Base-by-base conservation (phyloP, 2,329 filamentous ascomycete species). In the Fusarium coffeatum region DNA sequence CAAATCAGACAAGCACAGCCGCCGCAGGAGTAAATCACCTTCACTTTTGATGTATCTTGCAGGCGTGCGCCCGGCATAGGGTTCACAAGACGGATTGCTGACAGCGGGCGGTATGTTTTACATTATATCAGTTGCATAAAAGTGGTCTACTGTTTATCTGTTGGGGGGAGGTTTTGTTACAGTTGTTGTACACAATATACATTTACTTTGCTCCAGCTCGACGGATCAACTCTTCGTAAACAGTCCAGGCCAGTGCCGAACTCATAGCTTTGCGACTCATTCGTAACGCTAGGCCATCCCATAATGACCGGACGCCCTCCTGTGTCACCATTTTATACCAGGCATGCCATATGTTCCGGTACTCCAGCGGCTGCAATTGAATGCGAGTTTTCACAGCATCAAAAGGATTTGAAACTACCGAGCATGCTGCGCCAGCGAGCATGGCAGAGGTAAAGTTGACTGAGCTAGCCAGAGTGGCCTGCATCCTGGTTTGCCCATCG, bases 311-410 rank as follows among this genome's bases (percentile, higher is more conserved):
- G 22, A 92, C 73, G 0, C 95, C 95, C 69, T 98, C 95, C 74
- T 97, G 92, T 3, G 82, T 80, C 6, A 98, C 79, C 92, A 99
- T 97, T 77, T 89, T 86, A 75, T 85, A 87, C 42, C 87, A 89
- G 1, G 94, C 93, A 66, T 92, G 89, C 71, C 92, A 80, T 86
- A 95, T 93, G 76, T 98, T 98, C 34, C 86, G 85, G 77, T 98
- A 99, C 60, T 88, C 86, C 9, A 84, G 85, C 6, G 96, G 96
- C 83, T 97, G 93, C 34, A 99, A 85, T 82, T 99, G 96, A 72
- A 99, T 89, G 51, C 96, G 85, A 23, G 96, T 99, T 83, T 99
- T 99, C 79, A 98, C 90, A 1, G 94, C 94, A 80, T 99, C 96
- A 76, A 98, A 98, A 0, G 96, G 96, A 79, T 99, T 99, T 11